Percentiles rank a stretch among this genome's conserved stretches.
These are phyloP conservation scores for Penicillium palitans DNA, from an alignment of 2,329 filamentous ascomycete species.

Conservation along the genomic window DNA sequence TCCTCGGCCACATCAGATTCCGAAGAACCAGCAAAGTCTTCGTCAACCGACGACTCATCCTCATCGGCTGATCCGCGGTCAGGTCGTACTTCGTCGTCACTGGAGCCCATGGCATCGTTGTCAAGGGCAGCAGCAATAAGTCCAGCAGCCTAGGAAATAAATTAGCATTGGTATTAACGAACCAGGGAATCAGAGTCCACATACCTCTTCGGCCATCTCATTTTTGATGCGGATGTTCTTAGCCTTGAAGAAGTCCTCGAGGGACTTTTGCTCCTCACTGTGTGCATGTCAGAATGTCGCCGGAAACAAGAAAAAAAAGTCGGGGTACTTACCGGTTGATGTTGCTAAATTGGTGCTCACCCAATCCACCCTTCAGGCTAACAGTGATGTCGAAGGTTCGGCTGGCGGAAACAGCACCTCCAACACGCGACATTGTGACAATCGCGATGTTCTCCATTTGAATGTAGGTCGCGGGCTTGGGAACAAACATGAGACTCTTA, in stretches of 20 bases:
- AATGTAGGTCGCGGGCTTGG: constrained; percentile 96
- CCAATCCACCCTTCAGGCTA: constrained; percentile 79
- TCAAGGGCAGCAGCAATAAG: constrained; percentile 78
- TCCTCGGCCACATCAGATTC: constrained; percentile 97
- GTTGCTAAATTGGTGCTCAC: constrained; percentile 96
- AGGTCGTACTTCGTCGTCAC: constrained; percentile 72
- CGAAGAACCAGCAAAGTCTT: constrained; percentile 90
- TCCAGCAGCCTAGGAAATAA: constrained; percentile 48
- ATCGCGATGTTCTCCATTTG: constrained; percentile 89
- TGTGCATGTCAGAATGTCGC: constrained; percentile 23
- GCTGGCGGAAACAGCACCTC: constrained; percentile 87
- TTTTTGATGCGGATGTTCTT: constrained; percentile 97
- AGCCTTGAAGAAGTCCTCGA: constrained; percentile 97
- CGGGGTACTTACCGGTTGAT: constrained; percentile 71
- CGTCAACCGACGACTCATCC: constrained; percentile 91
- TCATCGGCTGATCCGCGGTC: constrained; percentile 93
- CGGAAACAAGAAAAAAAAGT: background rate
- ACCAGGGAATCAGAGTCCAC: constrained; percentile 34
- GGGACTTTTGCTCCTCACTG: constrained; percentile 85
- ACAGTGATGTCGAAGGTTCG: constrained; percentile 98
- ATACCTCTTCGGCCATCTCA: constrained; percentile 93
- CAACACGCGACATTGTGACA: constrained; percentile 93
- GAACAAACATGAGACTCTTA: constrained; percentile 98
- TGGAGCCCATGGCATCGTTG: constrained; percentile 77
- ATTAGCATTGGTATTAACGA: constrained; percentile 24